Conservation (phyloP, 2,329 filamentous ascomycete species). For the Albifimbria verrucaria region DNA sequence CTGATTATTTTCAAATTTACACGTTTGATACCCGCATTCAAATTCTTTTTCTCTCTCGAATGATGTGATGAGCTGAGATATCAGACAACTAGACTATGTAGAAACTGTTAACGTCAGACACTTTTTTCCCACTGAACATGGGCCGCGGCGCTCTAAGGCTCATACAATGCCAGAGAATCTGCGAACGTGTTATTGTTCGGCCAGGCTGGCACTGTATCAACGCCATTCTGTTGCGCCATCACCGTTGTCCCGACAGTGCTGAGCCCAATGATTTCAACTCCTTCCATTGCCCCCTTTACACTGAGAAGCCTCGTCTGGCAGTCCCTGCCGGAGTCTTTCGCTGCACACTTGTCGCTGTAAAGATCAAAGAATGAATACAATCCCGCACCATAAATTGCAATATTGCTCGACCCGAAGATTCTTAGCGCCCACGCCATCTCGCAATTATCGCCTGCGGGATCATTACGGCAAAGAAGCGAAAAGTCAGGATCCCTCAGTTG, state of each 20-base stretch:
- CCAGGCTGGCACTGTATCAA: slow-evolving; percentile 15
- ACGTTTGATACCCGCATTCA: slow-evolving; percentile 15
- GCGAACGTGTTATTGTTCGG: slow-evolving; percentile 27
- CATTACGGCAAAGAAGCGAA: slow-evolving; percentile 26
- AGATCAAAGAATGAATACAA: slow-evolving; percentile 68
- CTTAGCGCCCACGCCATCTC: slow-evolving; percentile 64
- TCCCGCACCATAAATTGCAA: slow-evolving; percentile 61
- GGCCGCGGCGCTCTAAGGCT: slow-evolving; percentile 4
- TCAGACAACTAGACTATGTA: not conserved
- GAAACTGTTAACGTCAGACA: not conserved
- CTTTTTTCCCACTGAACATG: not conserved
- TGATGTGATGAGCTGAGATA: not conserved
- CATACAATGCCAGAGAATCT: slow-evolving; percentile 22
- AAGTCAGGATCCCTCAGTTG: slow-evolving; percentile 28
- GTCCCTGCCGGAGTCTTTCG: slow-evolving; percentile 33
- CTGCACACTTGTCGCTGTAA: slow-evolving; percentile 50
- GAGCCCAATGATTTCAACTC: slow-evolving; percentile 21
- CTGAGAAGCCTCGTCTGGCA: slow-evolving; percentile 45
- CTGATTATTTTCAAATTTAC: slow-evolving; percentile 11
- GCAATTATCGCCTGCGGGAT: slow-evolving; percentile 42
- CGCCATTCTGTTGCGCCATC: slow-evolving; percentile 21
- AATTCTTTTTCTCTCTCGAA: not conserved
- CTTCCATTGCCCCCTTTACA: slow-evolving; percentile 15
- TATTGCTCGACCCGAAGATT: slow-evolving; percentile 51
- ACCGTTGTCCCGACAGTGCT: slow-evolving; percentile 23